Conservation (phyloP, 2,329 filamentous ascomycete genomes). For the Apiospora saccharicola region DNA sequence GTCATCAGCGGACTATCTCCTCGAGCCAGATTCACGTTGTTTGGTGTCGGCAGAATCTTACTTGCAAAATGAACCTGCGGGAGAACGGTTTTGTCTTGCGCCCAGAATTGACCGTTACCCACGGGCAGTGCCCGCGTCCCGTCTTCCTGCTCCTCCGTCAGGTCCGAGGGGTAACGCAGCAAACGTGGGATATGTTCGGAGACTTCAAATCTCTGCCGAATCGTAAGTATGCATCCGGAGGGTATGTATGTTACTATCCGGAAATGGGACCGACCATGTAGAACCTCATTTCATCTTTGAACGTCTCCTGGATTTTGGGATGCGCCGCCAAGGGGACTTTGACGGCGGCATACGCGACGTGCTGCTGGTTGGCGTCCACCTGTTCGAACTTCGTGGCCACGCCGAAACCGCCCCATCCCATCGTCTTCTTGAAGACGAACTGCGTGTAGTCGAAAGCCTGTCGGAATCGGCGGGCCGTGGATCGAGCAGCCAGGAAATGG, state of each 20-base stretch:
- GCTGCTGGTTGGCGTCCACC: background rate
- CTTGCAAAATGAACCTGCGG: background rate
- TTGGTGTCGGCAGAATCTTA: background rate
- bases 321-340: background rate
- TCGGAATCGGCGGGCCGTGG: background rate
- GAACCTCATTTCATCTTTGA: background rate
- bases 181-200: slow-evolving; percentile 10
- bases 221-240: background rate
- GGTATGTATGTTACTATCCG: background rate
- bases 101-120: slow-evolving; percentile 9
- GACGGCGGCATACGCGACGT: background rate
- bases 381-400: slow-evolving; percentile 5
- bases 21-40: background rate
- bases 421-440: background rate
- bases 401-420: slow-evolving; percentile 1
- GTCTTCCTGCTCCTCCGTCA: background rate
- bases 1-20: background rate
- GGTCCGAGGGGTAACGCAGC: background rate
- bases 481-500: background rate
- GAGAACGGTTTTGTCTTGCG: background rate
- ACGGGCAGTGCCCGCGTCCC: background rate
- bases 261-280: background rate
- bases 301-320: background rate
- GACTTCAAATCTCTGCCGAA: background rate
- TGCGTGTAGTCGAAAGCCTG: background rate